These are phyloP conservation scores for Fusarium robinianum DNA, from an alignment of 2,329 filamentous ascomycete species.

Conservation along the genomic window DNA sequence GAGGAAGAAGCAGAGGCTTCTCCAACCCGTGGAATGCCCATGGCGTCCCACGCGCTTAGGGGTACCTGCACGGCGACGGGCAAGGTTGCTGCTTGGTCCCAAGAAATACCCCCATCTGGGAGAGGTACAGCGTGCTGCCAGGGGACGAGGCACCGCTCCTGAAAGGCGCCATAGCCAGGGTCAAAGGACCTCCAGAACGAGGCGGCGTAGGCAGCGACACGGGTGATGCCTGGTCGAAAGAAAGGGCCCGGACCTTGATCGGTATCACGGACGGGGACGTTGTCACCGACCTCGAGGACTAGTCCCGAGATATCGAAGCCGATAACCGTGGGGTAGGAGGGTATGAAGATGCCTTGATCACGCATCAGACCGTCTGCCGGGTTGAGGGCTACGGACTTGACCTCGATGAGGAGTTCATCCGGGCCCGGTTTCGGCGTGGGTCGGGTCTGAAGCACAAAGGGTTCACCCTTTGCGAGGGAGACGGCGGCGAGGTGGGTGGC, in stretches of 20 bases:
- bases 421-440: constrained; percentile 51
- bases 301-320: constrained; percentile 51
- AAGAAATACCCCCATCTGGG: constrained; percentile 41
- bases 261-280: constrained; percentile 38
- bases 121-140: constrained; percentile 47
- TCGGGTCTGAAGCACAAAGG: constrained; percentile 45
- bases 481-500: constrained; percentile 49
- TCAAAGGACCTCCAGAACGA: constrained; percentile 48
- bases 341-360: constrained; percentile 47
- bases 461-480: constrained; percentile 40
- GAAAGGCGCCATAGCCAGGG: constrained; percentile 53
- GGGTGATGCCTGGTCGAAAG: constrained; percentile 43
- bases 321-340: constrained; percentile 47
- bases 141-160: constrained; percentile 48
- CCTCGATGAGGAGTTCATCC: constrained; percentile 51
- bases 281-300: constrained; percentile 47
- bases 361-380: constrained; percentile 51
- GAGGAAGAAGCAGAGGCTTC: constrained; percentile 12
- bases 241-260: constrained; percentile 11
- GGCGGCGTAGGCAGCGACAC: constrained; percentile 46
- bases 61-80: constrained; percentile 46
- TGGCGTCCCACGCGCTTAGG: constrained; percentile 45
- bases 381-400: constrained; percentile 55
- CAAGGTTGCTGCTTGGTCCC: constrained; percentile 47
- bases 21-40: constrained; percentile 40